These are phyloP conservation scores for Macrocybe gigantea DNA, from an alignment of 768 basidiomycete genomes.

Conservation along the genomic window DNA sequence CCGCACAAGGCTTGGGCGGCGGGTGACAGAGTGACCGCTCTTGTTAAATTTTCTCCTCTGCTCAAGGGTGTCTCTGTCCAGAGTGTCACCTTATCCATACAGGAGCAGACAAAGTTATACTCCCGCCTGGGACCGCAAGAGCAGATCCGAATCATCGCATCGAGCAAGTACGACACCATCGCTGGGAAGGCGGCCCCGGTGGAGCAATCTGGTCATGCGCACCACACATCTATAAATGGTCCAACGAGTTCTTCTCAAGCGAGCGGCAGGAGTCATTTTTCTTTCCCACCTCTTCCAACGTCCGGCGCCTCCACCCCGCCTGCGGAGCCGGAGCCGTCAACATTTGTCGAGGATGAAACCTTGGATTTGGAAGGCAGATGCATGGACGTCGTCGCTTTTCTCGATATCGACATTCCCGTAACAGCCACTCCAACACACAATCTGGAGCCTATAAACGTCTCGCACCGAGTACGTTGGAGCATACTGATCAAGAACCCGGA, in stretches of 20 bases:
- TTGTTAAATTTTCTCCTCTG: slow-evolving; percentile 84
- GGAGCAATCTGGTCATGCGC: slow-evolving; percentile 10
- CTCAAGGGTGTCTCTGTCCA: slow-evolving; percentile 77
- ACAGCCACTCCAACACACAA: slow-evolving; percentile 64
- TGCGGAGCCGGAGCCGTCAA: background rate
- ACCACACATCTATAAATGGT: background rate
- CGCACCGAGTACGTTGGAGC: slow-evolving; percentile 77
- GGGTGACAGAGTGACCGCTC: slow-evolving; percentile 76
- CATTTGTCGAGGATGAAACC: background rate
- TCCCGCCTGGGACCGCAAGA: slow-evolving; percentile 52
- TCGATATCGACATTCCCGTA: slow-evolving; percentile 56
- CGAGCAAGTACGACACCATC: slow-evolving; percentile 62
- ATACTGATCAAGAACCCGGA: slow-evolving; percentile 81
- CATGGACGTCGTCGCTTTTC: slow-evolving; percentile 50
- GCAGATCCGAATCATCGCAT: slow-evolving; percentile 53
- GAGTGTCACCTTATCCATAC: slow-evolving; percentile 59
- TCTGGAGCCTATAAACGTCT: slow-evolving; percentile 69
- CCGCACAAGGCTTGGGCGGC: slow-evolving; percentile 96
- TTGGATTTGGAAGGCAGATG: background rate
- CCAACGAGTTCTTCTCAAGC: too few relatives aligned
- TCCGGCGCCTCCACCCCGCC: too few relatives aligned
- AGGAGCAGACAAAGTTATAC: slow-evolving; percentile 67
- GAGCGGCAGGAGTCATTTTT: too few relatives aligned
- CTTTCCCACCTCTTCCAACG: too few relatives aligned
- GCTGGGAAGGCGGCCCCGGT: slow-evolving; percentile 48